Evolutionary conservation across 345 rosid species (phyloP), one percentile per base, ranked within the genome.

Genomic region (Fremontodendron californicum): DNA sequence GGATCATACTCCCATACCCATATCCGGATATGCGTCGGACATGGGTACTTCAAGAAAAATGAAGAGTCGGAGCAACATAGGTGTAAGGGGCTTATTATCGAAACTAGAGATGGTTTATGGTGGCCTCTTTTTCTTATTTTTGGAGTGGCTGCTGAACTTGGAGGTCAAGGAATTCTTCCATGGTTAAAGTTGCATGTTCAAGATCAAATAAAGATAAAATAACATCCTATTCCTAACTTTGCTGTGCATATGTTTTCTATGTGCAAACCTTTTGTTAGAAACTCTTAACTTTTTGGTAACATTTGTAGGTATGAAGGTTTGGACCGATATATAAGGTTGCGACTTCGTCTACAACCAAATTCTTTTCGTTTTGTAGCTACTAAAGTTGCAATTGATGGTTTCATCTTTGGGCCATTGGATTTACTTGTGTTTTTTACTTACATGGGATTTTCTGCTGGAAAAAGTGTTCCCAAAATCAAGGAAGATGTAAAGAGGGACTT

Each of bases 391-490:
- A 27, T 81, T 39, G 85, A 85, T 42, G 76, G 81, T 3, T 45
- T 85, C 51, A 12, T 85, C 16, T 82, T 82, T 40, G 88, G 85
- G 70, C 85, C 88, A 18, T 45, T 82, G 68, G 86, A 82, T 78
- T 77, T 85, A 29, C 57, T 85, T 12, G 33, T 78, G 63, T 85
- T 83, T 61, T 81, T 85, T 63, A 62, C 84, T 33, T 85, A 71
- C 83, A 81, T 83, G 84, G 86, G 83, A 15, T 76, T 85, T 39
- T 74, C 81, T 21, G 16, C 77, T 49, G 86, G 86, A 52, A 85
- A 85, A 76, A 83, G 85, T 25, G 71, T 77, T 51, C 76, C 79
- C 13, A 82, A 81, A 73, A 63, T 83, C 51, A 81, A 75, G 76
- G 81, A 77, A 57, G 80, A 85, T 52, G 66, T 81, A 66, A 81